Conservation (phyloP, 2,329 filamentous ascomycete genomes). For the Calonectria pteridis region DNA sequence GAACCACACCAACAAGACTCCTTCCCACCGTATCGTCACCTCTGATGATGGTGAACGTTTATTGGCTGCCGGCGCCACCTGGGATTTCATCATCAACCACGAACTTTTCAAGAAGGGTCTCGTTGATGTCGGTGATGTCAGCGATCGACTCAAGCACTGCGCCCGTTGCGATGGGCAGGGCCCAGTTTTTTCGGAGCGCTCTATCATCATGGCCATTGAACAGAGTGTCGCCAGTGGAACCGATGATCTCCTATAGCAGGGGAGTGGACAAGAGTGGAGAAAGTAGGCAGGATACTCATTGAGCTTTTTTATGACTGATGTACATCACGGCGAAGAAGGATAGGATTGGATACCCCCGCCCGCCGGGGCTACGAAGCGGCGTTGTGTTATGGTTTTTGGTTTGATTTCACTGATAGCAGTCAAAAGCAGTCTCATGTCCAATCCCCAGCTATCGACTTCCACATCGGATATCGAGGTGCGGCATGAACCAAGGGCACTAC, state of each 20-base stretch:
- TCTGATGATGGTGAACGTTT: constrained; percentile 76
- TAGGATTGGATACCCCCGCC: constrained; percentile 43
- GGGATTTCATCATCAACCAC: constrained; percentile 90
- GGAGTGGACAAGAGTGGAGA: background rate
- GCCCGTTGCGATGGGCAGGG: constrained; percentile 89
- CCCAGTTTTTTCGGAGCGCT: constrained; percentile 85
- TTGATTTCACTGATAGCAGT: constrained; percentile 18
- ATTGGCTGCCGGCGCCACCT: constrained; percentile 82
- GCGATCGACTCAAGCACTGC: constrained; percentile 79
- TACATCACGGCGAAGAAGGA: constrained; percentile 39
- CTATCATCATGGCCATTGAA: constrained; percentile 80
- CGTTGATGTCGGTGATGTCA: constrained; percentile 85
- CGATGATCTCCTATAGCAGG: constrained; percentile 74
- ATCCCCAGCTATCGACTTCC: background rate
- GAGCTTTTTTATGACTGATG: constrained; percentile 42
- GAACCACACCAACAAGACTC: constrained; percentile 72
- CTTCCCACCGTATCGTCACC: constrained; percentile 76
- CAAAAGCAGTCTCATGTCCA: constrained; percentile 15
- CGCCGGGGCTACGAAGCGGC: constrained; percentile 43
- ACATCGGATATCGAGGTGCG: background rate
- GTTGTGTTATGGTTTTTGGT: constrained; percentile 39
- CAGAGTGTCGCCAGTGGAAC: constrained; percentile 81
- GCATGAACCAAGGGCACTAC: background rate
- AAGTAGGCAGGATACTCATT: constrained; percentile 21
- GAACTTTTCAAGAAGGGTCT: constrained; percentile 80